Conservation (phyloP, 805 yeast species). For the Blastobotrys robertii region DNA sequence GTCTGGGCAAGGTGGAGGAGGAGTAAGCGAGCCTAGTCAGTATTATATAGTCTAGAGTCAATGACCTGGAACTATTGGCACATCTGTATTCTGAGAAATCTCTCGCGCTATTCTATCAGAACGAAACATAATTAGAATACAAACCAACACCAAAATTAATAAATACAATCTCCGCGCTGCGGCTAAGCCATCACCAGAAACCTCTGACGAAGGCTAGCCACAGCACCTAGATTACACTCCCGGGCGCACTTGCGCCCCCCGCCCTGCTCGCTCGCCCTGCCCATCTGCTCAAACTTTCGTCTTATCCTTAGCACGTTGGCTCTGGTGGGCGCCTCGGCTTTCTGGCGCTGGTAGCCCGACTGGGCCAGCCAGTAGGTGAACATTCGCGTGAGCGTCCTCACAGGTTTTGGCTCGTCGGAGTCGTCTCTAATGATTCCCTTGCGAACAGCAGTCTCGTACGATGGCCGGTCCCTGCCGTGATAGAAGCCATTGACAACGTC, state of each 20-base stretch:
- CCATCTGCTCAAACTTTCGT: conserved; percentile 12
- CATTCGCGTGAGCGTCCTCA: conserved; percentile 12
- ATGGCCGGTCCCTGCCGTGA: conserved; percentile 12
- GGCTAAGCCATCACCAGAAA: conserved; percentile 4
- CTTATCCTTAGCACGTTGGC: conserved; percentile 16
- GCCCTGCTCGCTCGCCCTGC: background rate
- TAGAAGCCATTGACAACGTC: conserved; percentile 16
- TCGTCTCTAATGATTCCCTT: conserved; percentile 8
- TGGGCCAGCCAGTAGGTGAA: conserved; percentile 9
- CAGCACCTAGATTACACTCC: conserved; percentile 12
- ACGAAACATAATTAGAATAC: too few species aligned
- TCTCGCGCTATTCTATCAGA: too few species aligned
- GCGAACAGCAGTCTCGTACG: conserved; percentile 12
- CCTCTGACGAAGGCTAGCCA: conserved; percentile 13
- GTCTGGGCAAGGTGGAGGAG: conserved; percentile 52
- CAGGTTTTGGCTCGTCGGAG: conserved; percentile 10
- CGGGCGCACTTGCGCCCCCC: conserved; percentile 6
- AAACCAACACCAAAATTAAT: background rate
- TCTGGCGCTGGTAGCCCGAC: background rate
- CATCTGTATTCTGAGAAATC: too few species aligned
- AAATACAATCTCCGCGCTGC: background rate
- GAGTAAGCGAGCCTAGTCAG: conserved; percentile 30
- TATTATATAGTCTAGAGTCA: background rate
- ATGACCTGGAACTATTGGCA: background rate
- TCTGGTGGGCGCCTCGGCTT: conserved; percentile 15